Evolutionary conservation across 2,329 filamentous ascomycete species (phyloP).

Genomic region (Apiospora arundinis): DNA sequence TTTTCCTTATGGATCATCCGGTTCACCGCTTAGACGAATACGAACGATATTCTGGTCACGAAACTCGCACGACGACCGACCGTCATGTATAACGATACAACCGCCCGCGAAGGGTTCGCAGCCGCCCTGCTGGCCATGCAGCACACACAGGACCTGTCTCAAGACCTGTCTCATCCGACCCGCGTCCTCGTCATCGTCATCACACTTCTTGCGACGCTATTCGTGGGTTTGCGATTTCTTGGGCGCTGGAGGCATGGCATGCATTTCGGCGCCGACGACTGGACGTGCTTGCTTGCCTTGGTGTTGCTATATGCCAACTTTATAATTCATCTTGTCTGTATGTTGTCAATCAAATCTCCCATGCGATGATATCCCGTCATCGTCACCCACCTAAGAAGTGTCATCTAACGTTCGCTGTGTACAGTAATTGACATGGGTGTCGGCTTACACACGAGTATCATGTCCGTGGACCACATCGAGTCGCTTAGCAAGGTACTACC

Average conservation of each 20-base stretch:
- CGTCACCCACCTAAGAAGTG: not conserved
- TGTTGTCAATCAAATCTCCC: not conserved
- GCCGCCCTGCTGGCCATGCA: not conserved
- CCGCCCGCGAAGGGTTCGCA: not conserved
- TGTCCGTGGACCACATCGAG: not conserved
- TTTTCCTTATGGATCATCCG: not conserved
- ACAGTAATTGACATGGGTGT: not conserved
- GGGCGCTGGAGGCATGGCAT: not conserved
- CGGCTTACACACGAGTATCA: not conserved
- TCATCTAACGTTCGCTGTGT: not conserved
- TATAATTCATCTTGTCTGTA: not conserved
- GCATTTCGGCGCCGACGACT: not conserved
- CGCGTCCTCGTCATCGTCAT: not conserved
- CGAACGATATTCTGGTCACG: not conserved
- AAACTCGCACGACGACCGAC: not conserved
- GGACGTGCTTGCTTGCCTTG: constrained; percentile 3
- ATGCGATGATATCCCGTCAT: rapidly evolving
- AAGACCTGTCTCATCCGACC: not conserved
- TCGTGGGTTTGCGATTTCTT: not conserved
- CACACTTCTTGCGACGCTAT: not conserved
- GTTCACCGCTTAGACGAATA: not conserved
- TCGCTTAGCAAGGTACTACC: not conserved
- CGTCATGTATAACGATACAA: constrained; percentile 17
- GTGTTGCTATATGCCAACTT: constrained; percentile 2
- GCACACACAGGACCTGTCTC: not conserved